A percentile compares a stretch with the other conserved stretches of the same genome.
phyloP scores from a whole-genome alignment of 2,329 filamentous ascomycete genomes.

The Herpotrichia juniperi region DNA sequence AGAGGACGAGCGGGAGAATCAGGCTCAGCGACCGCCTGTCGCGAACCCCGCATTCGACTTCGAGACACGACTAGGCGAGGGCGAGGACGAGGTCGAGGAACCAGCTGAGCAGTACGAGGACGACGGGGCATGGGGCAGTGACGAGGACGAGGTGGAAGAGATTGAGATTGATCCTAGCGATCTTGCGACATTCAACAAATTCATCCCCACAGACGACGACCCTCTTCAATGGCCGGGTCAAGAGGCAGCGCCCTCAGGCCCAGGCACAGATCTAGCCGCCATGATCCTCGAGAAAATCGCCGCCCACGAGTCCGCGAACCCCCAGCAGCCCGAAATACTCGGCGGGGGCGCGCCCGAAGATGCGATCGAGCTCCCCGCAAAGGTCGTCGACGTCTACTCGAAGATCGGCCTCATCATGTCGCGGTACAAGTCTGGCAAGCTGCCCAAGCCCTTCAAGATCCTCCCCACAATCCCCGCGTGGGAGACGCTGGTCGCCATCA shows the following conservation, averaged over 20 bases:
- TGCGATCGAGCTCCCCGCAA: conserved; percentile 83
- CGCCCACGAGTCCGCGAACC: conserved; percentile 77
- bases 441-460: conserved; percentile 98
- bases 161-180: conserved; percentile 87
- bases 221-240: conserved; percentile 73
- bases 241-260: conserved; percentile 42
- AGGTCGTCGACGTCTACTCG: conserved; percentile 92
- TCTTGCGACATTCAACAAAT: conserved; percentile 88
- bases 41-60: conserved; percentile 76
- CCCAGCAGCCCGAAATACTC: conserved; percentile 51
- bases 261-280: conserved; percentile 81
- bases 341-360: conserved; percentile 72
- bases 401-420: conserved; percentile 91
- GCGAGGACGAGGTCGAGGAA: conserved; percentile 36
- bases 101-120: conserved; percentile 61
- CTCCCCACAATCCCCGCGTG: conserved; percentile 90
- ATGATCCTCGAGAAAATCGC: conserved; percentile 95
- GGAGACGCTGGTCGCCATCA: conserved; percentile 85
- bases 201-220: conserved; percentile 77
- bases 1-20: conserved; percentile 69
- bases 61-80: conserved; percentile 72
- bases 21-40: conserved; percentile 48
- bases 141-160: conserved; percentile 73
- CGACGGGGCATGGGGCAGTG: conserved; percentile 74
- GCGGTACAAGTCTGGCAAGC: conserved; percentile 92